These are phyloP conservation scores for Asclepias syriaca DNA, from an alignment of 257 asterid species.

Conservation along the genomic window DNA sequence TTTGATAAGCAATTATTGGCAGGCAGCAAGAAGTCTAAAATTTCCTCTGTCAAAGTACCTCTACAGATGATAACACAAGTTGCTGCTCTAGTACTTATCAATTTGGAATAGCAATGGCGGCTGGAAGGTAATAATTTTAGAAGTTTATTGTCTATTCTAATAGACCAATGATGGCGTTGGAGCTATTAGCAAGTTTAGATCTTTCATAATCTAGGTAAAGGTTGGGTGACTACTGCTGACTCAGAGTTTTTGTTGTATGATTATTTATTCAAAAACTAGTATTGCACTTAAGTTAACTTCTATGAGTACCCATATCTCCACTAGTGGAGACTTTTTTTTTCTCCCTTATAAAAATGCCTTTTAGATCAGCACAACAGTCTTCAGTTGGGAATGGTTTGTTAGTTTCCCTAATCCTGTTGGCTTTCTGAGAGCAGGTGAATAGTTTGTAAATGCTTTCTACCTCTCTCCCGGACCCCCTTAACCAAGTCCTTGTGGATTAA, in stretches of 20 bases:
- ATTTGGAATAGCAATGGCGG: slow-evolving; percentile 12
- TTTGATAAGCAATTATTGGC: slow-evolving; percentile 26
- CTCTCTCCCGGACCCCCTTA: neutral
- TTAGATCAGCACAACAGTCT: neutral
- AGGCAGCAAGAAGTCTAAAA: slow-evolving; percentile 86
- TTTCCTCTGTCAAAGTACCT: slow-evolving; percentile 86
- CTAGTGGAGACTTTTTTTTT: neutral
- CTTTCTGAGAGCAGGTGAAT: neutral
- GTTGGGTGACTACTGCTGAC: neutral
- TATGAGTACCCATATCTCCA: neutral
- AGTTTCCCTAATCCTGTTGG: neutral
- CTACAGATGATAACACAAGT: slow-evolving; percentile 46
- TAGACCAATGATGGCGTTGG: neutral
- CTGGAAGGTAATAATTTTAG: neutral
- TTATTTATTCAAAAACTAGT: neutral
- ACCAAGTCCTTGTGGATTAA: neutral
- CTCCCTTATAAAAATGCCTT: neutral
- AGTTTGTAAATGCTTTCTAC: neutral
- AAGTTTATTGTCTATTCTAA: neutral
- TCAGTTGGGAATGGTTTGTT: neutral
- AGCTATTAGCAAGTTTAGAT: neutral
- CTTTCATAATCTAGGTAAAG: neutral
- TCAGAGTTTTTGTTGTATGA: neutral
- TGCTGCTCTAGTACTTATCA: neutral
- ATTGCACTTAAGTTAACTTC: too few relatives aligned